Conservation (phyloP, 2,329 filamentous ascomycete genomes). For the Talaromyces verruculosus region DNA sequence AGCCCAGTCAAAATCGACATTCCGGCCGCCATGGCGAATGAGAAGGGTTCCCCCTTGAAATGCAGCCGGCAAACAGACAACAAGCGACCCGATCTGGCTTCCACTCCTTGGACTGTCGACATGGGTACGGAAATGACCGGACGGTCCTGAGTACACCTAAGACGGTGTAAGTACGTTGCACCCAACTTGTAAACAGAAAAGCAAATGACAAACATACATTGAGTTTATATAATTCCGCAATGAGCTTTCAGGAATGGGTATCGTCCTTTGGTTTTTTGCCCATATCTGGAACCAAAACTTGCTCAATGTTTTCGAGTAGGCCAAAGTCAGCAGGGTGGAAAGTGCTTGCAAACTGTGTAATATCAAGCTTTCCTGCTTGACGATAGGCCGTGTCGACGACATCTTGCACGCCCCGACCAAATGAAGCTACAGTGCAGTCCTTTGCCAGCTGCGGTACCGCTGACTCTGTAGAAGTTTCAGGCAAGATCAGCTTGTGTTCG, state of each 20-base stretch:
- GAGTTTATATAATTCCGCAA: constrained; percentile 59
- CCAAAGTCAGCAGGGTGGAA: constrained; percentile 55
- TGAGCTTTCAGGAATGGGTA: constrained; percentile 36
- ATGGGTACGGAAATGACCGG: constrained; percentile 53
- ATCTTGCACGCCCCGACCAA: constrained; percentile 49
- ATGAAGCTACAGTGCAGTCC: constrained; percentile 49
- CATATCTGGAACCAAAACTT: constrained; percentile 45
- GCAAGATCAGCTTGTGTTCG: constrained; percentile 14
- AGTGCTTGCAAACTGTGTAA: constrained; percentile 46
- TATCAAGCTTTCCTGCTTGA: constrained; percentile 55
- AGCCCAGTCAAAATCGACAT: constrained; percentile 33
- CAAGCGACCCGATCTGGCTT: constrained; percentile 55
- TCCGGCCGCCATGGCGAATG: constrained; percentile 34
- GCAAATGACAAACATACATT: constrained; percentile 44
- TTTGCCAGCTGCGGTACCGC: constrained; percentile 29
- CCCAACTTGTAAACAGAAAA: too few species aligned
- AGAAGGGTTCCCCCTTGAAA: constrained; percentile 37
- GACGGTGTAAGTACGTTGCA: background rate
- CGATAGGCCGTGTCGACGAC: constrained; percentile 55
- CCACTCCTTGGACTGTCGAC: constrained; percentile 55
- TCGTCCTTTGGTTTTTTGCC: constrained; percentile 22
- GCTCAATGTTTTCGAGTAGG: constrained; percentile 53
- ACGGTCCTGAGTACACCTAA: constrained; percentile 54
- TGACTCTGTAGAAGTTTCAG: background rate
- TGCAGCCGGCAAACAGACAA: constrained; percentile 50